phyloP scores from a whole-genome alignment of 345 rosid genomes.

The Clarkia xantiana region DNA sequence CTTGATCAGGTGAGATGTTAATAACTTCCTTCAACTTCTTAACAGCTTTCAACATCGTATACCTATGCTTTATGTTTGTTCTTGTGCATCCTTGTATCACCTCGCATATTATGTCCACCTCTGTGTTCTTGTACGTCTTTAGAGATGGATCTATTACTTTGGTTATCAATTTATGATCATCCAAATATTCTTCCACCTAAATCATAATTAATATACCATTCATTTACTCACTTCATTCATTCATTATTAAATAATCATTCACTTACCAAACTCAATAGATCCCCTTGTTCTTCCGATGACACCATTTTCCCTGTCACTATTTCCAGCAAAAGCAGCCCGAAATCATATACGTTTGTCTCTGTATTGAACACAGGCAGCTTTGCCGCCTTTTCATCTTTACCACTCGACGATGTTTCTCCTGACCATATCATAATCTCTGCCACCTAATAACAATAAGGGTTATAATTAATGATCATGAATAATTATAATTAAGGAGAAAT shows the following conservation, averaged over 20 bases:
- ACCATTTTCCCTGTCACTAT: constrained; percentile 71
- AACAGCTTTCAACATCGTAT: constrained; percentile 43
- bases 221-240: neutral
- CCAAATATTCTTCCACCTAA: constrained; percentile 58
- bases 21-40: constrained; percentile 50
- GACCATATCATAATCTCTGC: constrained; percentile 36
- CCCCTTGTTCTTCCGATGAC: constrained; percentile 48
- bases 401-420: constrained; percentile 6
- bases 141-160: constrained; percentile 56
- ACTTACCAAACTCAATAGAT: constrained; percentile 68
- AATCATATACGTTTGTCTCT: constrained; percentile 54
- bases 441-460: constrained; percentile 20
- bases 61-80: constrained; percentile 42
- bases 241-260: neutral
- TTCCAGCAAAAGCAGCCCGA: constrained; percentile 73
- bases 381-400: constrained; percentile 26
- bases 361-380: constrained; percentile 28
- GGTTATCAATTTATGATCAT: constrained; percentile 23
- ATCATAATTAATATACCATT: neutral
- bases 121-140: constrained; percentile 48
- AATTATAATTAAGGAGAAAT: neutral
- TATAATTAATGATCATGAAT: neutral
- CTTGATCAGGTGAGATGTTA: constrained; percentile 69
- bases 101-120: constrained; percentile 54
- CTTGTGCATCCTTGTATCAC: constrained; percentile 43